phyloP scores from a whole-genome alignment of 164 flowering plant species.

The Berberis thunbergii region DNA sequence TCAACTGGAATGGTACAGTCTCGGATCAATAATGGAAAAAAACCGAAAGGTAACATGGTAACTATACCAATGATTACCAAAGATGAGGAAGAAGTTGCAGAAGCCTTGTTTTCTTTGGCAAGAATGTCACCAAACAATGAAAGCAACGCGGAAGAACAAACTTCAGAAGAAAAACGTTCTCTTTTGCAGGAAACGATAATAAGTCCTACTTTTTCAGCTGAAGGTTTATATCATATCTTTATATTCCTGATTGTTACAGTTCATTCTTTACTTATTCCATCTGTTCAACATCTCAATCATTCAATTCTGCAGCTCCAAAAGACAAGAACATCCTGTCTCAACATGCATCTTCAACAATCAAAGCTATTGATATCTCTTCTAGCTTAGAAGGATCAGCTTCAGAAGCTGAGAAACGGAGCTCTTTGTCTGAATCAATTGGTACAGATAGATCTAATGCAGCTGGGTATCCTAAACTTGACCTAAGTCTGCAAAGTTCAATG shows the following conservation, averaged over 20 bases:
- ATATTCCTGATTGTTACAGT: background rate
- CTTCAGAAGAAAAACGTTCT: too few relatives aligned
- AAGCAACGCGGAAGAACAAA: too few relatives aligned
- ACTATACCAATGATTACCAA: too few relatives aligned
- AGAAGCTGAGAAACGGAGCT: constrained; percentile 6
- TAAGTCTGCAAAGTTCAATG: constrained; percentile 8
- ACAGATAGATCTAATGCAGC: constrained; percentile 7
- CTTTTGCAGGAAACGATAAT: too few relatives aligned
- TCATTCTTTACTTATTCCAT: background rate
- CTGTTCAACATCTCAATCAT: constrained; percentile 4
- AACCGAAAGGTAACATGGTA: too few relatives aligned
- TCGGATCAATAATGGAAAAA: too few relatives aligned
- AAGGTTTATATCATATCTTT: background rate
- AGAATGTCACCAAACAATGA: too few relatives aligned
- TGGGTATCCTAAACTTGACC: constrained; percentile 3
- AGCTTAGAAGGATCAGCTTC: constrained; percentile 10
- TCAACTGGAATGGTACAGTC: too few relatives aligned
- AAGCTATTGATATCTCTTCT: constrained; percentile 11
- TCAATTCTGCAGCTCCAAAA: constrained; percentile 23
- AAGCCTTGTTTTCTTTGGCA: too few relatives aligned
- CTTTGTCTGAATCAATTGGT: constrained; percentile 12
- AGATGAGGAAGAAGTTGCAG: too few relatives aligned
- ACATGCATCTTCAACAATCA: constrained; percentile 8
- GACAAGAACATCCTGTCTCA: constrained; percentile 13
- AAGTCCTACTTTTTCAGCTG: too few relatives aligned